Percentiles rank a stretch among this genome's conserved stretches.
Conservation (phyloP, 352 stramenopile species). For the Phytopythium vexans region DNA sequence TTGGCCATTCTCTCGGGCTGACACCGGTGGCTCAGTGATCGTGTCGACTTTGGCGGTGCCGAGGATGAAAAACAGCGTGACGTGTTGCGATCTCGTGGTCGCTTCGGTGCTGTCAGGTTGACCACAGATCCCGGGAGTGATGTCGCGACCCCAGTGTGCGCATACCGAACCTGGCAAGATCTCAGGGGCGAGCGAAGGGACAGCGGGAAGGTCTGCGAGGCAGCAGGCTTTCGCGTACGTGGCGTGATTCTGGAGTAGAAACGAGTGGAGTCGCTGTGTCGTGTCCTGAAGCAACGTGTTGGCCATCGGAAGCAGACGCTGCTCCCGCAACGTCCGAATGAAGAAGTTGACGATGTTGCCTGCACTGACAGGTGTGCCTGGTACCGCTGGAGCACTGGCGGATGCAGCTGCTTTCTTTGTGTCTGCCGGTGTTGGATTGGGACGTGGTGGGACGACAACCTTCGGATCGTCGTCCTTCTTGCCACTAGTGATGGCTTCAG, state of each 20-base stretch:
- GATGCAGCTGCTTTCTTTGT: neutral
- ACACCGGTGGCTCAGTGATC: slow-evolving; percentile 12
- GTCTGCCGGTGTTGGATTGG: too few relatives aligned
- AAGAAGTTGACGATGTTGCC: slow-evolving; percentile 60
- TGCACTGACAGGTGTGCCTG: slow-evolving; percentile 11
- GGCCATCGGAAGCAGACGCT: slow-evolving; percentile 33
- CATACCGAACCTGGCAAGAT: slow-evolving; percentile 60
- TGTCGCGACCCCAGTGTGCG: slow-evolving; percentile 50
- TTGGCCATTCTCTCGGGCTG: slow-evolving; percentile 9
- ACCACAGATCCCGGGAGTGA: slow-evolving; percentile 38
- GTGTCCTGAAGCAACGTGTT: slow-evolving; percentile 32
- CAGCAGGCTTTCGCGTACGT: slow-evolving; percentile 53
- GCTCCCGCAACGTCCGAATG: slow-evolving; percentile 42
- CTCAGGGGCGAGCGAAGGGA: slow-evolving; percentile 49
- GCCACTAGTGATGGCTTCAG: slow-evolving; percentile 1
- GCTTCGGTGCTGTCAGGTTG: too few relatives aligned
- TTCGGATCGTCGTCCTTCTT: neutral
- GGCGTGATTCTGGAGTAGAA: slow-evolving; percentile 57
- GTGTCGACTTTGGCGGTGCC: slow-evolving; percentile 37
- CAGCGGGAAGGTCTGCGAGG: slow-evolving; percentile 32
- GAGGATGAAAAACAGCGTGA: slow-evolving; percentile 63
- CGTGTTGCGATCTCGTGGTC: neutral
- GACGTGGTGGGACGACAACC: too few relatives aligned
- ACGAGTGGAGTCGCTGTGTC: slow-evolving; percentile 40
- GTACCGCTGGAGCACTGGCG: neutral